Evolutionary conservation across 148 eudicot genomes (phyloP).

Genomic region (Dianthus caryophyllus): DNA sequence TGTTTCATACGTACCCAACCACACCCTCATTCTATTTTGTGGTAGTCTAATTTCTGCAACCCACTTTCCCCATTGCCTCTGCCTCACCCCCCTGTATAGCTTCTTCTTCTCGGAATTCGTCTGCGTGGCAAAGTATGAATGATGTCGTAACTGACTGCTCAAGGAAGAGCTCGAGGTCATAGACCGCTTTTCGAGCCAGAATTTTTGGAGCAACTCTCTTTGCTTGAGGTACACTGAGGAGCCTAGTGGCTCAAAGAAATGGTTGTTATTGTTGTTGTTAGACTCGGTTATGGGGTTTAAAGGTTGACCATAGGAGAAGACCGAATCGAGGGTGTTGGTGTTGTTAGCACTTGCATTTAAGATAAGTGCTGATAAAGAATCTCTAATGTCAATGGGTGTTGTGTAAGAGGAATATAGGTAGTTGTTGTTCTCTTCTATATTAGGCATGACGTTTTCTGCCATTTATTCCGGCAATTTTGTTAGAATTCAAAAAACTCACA

Average conservation of each 20-base stretch:
- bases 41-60: constrained; percentile 95
- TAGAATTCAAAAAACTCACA: constrained; percentile 21
- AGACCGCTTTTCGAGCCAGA: constrained; percentile 42
- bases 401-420: constrained; percentile 19
- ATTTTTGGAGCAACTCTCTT: constrained; percentile 58
- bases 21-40: constrained; percentile 84
- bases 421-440: constrained; percentile 40
- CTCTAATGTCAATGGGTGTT: constrained; percentile 30
- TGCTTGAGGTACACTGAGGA: constrained; percentile 74
- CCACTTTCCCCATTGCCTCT: constrained; percentile 99
- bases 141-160: constrained; percentile 18
- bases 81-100: constrained; percentile 91
- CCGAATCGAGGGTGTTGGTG: constrained; percentile 72
- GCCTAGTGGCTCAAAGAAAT: constrained; percentile 47
- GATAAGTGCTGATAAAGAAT: constrained; percentile 62
- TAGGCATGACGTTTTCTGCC: constrained; percentile 23
- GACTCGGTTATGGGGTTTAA: constrained; percentile 24
- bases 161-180: constrained; percentile 16
- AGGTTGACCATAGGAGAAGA: constrained; percentile 55
- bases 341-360: constrained; percentile 50
- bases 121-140: constrained; percentile 2
- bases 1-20: constrained; percentile 89
- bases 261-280: neutral
- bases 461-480: neutral
- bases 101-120: constrained; percentile 35